Conservation (phyloP, 768 basidiomycete species). For the Agaricus subrufescens region DNA sequence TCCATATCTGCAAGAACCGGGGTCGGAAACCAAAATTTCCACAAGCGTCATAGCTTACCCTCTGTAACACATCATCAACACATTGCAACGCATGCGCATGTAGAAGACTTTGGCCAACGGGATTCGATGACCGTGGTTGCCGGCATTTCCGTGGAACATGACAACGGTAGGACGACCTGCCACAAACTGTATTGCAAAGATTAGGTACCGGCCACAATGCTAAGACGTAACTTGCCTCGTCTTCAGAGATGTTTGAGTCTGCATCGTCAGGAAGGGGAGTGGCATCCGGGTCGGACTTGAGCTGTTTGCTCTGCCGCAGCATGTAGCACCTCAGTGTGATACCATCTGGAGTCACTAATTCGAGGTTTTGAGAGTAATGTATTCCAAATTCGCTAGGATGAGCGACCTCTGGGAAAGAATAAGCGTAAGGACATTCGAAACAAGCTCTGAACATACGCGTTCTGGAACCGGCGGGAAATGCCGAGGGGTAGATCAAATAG, state of each 20-base stretch:
- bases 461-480: constrained; percentile 73
- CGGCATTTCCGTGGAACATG: constrained; percentile 92
- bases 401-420: constrained; percentile 52
- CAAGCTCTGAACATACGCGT: constrained; percentile 41
- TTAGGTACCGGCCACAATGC: too few relatives aligned
- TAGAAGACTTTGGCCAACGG: constrained; percentile 84
- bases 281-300: constrained; percentile 32
- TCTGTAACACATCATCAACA: constrained; percentile 90
- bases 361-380: constrained; percentile 64
- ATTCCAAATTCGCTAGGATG: constrained; percentile 66
- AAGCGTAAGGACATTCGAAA: not conserved
- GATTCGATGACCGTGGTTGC: constrained; percentile 85
- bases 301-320: constrained; percentile 55
- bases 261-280: constrained; percentile 21
- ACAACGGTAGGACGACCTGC: constrained; percentile 74
- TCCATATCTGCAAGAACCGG: constrained; percentile 61
- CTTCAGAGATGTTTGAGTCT: constrained; percentile 41
- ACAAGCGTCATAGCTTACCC: constrained; percentile 51
- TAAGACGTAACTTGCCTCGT: constrained; percentile 43
- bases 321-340: constrained; percentile 74
- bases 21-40: not conserved
- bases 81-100: constrained; percentile 83
- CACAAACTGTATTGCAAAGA: constrained; percentile 28
- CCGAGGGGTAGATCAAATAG: constrained; percentile 87
- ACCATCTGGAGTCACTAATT: constrained; percentile 67